Base-by-base conservation (phyloP, 305 asterid species). In the Ilex paraguariensis region DNA sequence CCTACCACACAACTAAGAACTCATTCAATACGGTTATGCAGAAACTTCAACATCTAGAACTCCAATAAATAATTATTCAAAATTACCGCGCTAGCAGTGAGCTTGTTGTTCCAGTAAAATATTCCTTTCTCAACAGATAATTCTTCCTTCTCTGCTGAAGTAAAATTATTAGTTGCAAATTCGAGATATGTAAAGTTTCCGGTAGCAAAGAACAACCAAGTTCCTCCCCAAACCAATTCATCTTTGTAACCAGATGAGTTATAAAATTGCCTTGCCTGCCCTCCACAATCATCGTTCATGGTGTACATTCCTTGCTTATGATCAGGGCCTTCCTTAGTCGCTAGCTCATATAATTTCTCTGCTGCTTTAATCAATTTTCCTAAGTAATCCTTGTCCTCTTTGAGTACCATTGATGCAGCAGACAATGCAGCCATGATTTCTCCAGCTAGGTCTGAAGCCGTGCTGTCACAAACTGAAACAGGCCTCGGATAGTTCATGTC, bases 191-290 rank as follows among this genome's bases (percentile, higher is more conserved):
- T 77, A 21, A 51, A 32, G 58, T 83, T 81, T 50, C 86, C 86
- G 21, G 84, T 79, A 6, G 85, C 86, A 51, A 83, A 81, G 64
- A 83, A 85, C 57, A 83, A 45, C 90, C 90, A 83, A 15, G 75
- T 71, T 54, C 77, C 86, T 28, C 77, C 78, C 94, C 94, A 85
- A 8, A 83, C 74, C 48, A 83, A 56, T 46, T 85, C 94, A 66
- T 81, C 88, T 30, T 68, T 56, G 46, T 73, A 81, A 31, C 86
- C 67, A 3, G 87, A 62, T 17, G 88, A 85, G 60, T 67, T 66
- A 46, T 85, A 79, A 51, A 67, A 78, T n/a, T 53, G 71, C 48
- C 71, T 63, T 21, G 84, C 81, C 62, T 67, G 68, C 31, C 77
- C 77, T 64, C 84, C 84, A 71, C 86, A 84, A 10, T 63, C 73